Evolutionary conservation across 2,329 filamentous ascomycete genomes (phyloP).

Genomic region (Penicillium oxalicum): DNA sequence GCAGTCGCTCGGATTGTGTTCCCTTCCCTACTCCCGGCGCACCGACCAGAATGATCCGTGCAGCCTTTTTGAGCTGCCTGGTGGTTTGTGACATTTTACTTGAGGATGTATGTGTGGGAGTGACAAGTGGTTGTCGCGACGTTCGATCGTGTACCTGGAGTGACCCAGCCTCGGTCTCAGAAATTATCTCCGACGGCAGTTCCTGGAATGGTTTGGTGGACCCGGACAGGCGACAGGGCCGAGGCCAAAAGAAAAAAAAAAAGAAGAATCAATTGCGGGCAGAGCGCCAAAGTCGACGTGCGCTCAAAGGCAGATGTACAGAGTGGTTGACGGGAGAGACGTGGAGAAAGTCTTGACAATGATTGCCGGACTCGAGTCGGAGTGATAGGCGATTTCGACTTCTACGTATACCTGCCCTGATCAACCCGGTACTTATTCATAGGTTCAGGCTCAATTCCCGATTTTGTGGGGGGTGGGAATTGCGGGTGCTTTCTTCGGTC

Average conservation of each 20-base stretch:
- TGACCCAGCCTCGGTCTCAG: constrained; percentile 1
- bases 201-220: constrained; percentile 8
- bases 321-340: neutral
- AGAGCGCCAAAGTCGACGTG: too few relatives aligned
- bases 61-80: constrained; percentile 65
- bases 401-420: neutral
- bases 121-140: neutral
- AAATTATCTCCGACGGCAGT: constrained; percentile 5
- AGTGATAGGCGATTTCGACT: too few relatives aligned
- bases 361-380: too few relatives aligned
- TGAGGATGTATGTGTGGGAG: neutral
- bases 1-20: constrained; percentile 84
- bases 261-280: too few relatives aligned
- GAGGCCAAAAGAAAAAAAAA: neutral
- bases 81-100: constrained; percentile 28
- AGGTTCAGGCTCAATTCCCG: constrained; percentile 13
- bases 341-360: neutral
- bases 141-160: neutral
- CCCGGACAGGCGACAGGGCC: neutral
- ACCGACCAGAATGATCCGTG: constrained; percentile 88
- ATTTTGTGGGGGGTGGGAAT: constrained; percentile 25
- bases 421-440: neutral
- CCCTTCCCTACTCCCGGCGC: constrained; percentile 97
- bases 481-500: constrained; percentile 25
- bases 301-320: too few relatives aligned